These are phyloP conservation scores for Nakazawaea anatomiae DNA, from an alignment of 805 yeast genomes.

Conservation along the genomic window DNA sequence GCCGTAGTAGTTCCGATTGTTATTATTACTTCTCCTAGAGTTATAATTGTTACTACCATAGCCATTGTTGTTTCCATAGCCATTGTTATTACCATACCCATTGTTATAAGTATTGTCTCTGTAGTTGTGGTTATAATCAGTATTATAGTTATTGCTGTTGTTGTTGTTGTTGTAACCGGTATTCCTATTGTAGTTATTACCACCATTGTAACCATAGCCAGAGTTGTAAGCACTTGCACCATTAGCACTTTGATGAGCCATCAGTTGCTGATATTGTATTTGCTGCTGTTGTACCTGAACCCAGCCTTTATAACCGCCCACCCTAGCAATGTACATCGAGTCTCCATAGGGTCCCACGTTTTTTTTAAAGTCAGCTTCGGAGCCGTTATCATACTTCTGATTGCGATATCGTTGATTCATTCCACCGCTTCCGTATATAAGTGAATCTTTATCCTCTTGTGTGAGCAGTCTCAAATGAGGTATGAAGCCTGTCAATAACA, in stretches of 20 bases:
- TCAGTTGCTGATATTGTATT: constrained; percentile 9
- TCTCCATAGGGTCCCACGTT: constrained; percentile 47
- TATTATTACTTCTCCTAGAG: not conserved
- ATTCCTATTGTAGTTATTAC: constrained; percentile 14
- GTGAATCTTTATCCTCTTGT: constrained; percentile 60
- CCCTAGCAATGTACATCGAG: constrained; percentile 38
- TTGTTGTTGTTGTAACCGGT: constrained; percentile 11
- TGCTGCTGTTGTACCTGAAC: constrained; percentile 27
- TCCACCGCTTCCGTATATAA: constrained; percentile 39
- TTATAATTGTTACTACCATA: not conserved
- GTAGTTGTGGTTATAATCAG: constrained; percentile 4
- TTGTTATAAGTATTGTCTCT: constrained; percentile 2
- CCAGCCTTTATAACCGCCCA: constrained; percentile 47
- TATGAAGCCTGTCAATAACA: constrained; percentile 75
- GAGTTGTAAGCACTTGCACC: constrained; percentile 7
- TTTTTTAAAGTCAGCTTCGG: constrained; percentile 26
- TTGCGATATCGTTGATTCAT: constrained; percentile 26
- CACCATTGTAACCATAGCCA: constrained; percentile 12
- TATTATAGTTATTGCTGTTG: constrained; percentile 9
- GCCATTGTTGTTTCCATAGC: not conserved
- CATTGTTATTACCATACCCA: not conserved
- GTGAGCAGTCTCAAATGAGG: constrained; percentile 57
- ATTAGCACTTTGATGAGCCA: constrained; percentile 12
- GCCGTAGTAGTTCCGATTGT: too few relatives aligned
- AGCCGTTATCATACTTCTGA: constrained; percentile 20